phyloP scores from a whole-genome alignment of 495 filamentous ascomycete genomes.

The Talaromyces borbonicus region DNA sequence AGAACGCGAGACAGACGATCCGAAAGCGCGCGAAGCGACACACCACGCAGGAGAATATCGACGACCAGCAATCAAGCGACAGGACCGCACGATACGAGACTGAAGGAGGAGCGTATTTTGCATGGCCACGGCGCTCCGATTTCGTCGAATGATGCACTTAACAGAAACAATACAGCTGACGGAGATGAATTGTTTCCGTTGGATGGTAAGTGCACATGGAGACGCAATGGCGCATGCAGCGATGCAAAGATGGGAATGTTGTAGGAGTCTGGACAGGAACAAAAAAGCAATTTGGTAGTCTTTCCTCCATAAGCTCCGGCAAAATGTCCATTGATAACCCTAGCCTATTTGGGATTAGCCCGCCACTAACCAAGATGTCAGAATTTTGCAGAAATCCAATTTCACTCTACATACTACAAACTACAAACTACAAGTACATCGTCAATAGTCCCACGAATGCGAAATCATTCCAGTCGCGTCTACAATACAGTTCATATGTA shows the following conservation, averaged over 20 bases:
- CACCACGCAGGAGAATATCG: slow-evolving; percentile 25
- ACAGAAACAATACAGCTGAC: neutral
- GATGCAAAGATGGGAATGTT: neutral
- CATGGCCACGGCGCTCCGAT: slow-evolving; percentile 4
- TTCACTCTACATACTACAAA: no score
- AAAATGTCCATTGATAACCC: no score
- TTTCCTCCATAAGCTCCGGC: no score
- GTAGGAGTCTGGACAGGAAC: no score
- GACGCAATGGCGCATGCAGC: neutral
- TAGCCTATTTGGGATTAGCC: no score
- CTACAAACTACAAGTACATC: no score
- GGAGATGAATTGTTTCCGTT: neutral
- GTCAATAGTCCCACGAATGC: no score
- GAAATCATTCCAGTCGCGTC: no score
- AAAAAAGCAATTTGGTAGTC: no score
- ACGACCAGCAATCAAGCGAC: slow-evolving; percentile 35
- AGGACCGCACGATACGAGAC: slow-evolving; percentile 20
- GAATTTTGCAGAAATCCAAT: no score
- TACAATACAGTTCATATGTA: no score
- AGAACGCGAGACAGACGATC: slow-evolving; percentile 25
- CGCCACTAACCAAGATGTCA: no score
- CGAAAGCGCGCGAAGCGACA: slow-evolving; percentile 25
- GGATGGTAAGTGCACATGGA: neutral
- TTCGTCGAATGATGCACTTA: neutral
- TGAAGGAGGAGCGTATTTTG: slow-evolving; percentile 5